Evolutionary conservation across 164 flowering plant species (phyloP), one percentile per base, ranked within the genome.

Genomic region (Magnolia sinica): DNA sequence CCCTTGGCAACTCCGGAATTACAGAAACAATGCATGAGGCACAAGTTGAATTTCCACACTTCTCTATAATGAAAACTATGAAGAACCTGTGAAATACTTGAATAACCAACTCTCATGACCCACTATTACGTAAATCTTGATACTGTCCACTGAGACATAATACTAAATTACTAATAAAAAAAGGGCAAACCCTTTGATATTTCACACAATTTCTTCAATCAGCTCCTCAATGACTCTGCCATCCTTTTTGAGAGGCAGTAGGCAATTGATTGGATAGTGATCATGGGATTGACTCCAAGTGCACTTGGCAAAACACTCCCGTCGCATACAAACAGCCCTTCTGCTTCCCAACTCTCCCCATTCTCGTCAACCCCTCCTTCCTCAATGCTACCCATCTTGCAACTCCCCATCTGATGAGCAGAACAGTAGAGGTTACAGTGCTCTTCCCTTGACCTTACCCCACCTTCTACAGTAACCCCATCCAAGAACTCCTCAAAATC

Each of bases 261-360:
- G 52, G 87, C 83, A 72, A 78, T 80, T 14, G 89, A 81, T 82
- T 83, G 81, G 16, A 86, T 82, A 58, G 89, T 86, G 77, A 86
- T 80, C 87, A 86, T 84, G 61, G 87, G 89, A 76, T 86, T 86
- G 31, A 86, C 83, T 19, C 87, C 89, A 69, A 85, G 58, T 49
- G 89, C 87, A 80, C 69, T 82, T 0, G 89, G 89, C 59, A 86
- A 64, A 70, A 86, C 79, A 76, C 89, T 85, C 20, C 76, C 86
- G 79, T 86, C 89, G 24, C 87, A 85, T 10, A 86, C 85, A 76
- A 71, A 86, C 64, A 86, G 69, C 27, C 81, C 80, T 64, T 85
- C 84, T 50, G 84, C 87, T 58, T 86, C 89, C 89, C 89, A 86
- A 76, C 86, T 86, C 81, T 86, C 84, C 20, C 86, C 89, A 61